These are phyloP conservation scores for Elsinoe fawcettii DNA, from an alignment of 2,329 filamentous ascomycete species.

Conservation along the genomic window DNA sequence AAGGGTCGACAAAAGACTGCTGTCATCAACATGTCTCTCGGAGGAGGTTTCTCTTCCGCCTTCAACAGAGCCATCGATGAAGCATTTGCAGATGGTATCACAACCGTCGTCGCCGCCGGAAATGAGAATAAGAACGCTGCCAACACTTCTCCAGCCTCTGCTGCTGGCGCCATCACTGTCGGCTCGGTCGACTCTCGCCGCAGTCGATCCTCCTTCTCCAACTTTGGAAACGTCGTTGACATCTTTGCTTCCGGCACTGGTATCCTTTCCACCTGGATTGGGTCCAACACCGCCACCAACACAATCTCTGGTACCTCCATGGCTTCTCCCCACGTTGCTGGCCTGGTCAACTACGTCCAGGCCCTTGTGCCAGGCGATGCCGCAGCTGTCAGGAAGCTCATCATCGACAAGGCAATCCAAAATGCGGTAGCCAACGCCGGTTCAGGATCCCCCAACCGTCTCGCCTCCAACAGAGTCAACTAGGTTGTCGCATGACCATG, in stretches of 20 bases:
- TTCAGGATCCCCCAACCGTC: slow-evolving; percentile 12
- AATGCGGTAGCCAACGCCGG: slow-evolving; percentile 13
- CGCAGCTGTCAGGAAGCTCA: slow-evolving; percentile 9
- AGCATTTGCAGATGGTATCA: slow-evolving; percentile 42
- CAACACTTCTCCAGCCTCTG: slow-evolving; percentile 29
- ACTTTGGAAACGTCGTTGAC: slow-evolving; percentile 33
- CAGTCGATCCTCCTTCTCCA: slow-evolving; percentile 32
- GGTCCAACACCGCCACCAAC: slow-evolving; percentile 37
- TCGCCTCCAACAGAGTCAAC: slow-evolving; percentile 17
- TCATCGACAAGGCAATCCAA: slow-evolving; percentile 6
- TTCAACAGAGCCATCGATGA: slow-evolving; percentile 45
- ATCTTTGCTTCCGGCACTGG: slow-evolving; percentile 32
- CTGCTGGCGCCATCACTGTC: slow-evolving; percentile 30
- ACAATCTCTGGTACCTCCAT: slow-evolving; percentile 53
- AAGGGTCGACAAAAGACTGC: slow-evolving; percentile 31
- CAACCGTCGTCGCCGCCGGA: slow-evolving; percentile 50
- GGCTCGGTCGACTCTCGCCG: slow-evolving; percentile 28
- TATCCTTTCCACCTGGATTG: slow-evolving; percentile 42
- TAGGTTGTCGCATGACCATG: too few species aligned
- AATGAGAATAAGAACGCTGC: slow-evolving; percentile 35
- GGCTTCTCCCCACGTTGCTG: slow-evolving; percentile 60
- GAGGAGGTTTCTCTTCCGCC: slow-evolving; percentile 38
- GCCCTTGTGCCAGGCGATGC: slow-evolving; percentile 14
- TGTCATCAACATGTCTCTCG: slow-evolving; percentile 51
- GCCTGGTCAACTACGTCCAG: slow-evolving; percentile 53